Evolutionary conservation across 2,329 filamentous ascomycete genomes (phyloP), one percentile per base, ranked within the genome.

Genomic region (Purpureocillium takamizusanense): DNA sequence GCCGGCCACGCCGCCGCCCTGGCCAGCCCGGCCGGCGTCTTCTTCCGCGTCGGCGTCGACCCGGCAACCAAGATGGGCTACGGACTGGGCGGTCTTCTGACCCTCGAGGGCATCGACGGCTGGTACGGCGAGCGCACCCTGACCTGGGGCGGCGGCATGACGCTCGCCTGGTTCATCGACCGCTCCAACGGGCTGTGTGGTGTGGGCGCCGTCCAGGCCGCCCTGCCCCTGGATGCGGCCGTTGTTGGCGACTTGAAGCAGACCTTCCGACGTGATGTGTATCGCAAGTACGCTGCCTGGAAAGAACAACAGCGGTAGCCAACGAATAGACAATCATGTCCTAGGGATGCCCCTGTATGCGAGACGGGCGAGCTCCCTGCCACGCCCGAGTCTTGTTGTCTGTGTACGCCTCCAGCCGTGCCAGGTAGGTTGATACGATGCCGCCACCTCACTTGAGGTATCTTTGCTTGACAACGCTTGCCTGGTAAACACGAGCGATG

Each of bases 81-180:
- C 42, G 65, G 66, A 0, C 46, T 72, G 7, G 59, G 65, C 4
- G 68, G 66, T 1, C 40, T 65, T 10, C 35, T 70, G 7, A 62
- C 59, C 1, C 41, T 63, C 23, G 47, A 69, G 36, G 62, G 65
- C 41, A 44, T 59, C 2, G 55, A 66, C 2, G 62, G 62, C 4
- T 67, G 65, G 57, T 66, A 66, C 33, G 64, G 66, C 4, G 55
- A 60, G 28, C 42, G 52, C 1, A 70, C 66, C 0, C 48, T 70
- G 39, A 61, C 56, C 3, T 70, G 66, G 67, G 66, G 64, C 7
- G 69, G 69, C 3, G 66, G 66, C 0, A 29, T 64, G 44, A 69
- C 66, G 1, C 46, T 69, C 16, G 36, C 57, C 3, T 73, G 68
- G 69, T 72, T 72, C 15, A 56, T 71, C 38, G 68, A 71, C 46